These are phyloP conservation scores for Clavariopsis aquatica DNA, from an alignment of 495 filamentous ascomycete species.

Conservation along the genomic window DNA sequence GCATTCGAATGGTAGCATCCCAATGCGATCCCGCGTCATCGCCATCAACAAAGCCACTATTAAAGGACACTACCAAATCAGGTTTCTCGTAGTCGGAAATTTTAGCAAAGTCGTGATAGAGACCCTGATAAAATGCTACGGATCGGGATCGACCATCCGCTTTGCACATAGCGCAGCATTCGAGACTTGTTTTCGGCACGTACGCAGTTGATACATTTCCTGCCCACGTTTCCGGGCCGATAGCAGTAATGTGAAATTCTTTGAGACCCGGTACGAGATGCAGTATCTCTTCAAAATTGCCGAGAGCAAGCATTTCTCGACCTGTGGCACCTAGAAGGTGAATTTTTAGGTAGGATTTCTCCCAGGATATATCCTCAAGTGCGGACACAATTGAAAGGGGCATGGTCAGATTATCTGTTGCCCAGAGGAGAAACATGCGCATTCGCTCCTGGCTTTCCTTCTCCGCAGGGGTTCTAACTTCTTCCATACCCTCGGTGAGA, in stretches of 20 bases:
- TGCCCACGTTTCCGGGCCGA: background rate
- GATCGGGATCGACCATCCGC: slow-evolving; percentile 8
- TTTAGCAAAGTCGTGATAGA: slow-evolving; percentile 26
- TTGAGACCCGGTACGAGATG: slow-evolving; percentile 18
- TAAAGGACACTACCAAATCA: slow-evolving; percentile 20
- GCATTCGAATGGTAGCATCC: slow-evolving; percentile 18
- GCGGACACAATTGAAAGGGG: slow-evolving; percentile 23
- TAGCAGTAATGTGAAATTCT: slow-evolving; percentile 10
- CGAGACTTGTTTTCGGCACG: slow-evolving; percentile 4
- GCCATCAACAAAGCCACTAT: slow-evolving; percentile 18
- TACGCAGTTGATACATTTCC: background rate
- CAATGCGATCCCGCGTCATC: slow-evolving; percentile 17
- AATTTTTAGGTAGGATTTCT: slow-evolving; percentile 12
- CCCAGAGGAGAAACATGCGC: slow-evolving; percentile 20
- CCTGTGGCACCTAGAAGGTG: slow-evolving; percentile 20
- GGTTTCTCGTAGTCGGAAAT: slow-evolving; percentile 14
- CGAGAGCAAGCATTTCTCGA: slow-evolving; percentile 13
- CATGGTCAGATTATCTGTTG: slow-evolving; percentile 25
- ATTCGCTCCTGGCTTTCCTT: slow-evolving; percentile 14
- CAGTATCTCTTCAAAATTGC: slow-evolving; percentile 23
- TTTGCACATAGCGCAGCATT: slow-evolving; percentile 18
- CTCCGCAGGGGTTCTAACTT: slow-evolving; percentile 1
- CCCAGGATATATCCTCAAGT: slow-evolving; percentile 14
- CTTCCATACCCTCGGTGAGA: background rate
- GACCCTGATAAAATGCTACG: slow-evolving; percentile 6